phyloP scores from a whole-genome alignment of 768 basidiomycete species.

The Termitomyces sp. region DNA sequence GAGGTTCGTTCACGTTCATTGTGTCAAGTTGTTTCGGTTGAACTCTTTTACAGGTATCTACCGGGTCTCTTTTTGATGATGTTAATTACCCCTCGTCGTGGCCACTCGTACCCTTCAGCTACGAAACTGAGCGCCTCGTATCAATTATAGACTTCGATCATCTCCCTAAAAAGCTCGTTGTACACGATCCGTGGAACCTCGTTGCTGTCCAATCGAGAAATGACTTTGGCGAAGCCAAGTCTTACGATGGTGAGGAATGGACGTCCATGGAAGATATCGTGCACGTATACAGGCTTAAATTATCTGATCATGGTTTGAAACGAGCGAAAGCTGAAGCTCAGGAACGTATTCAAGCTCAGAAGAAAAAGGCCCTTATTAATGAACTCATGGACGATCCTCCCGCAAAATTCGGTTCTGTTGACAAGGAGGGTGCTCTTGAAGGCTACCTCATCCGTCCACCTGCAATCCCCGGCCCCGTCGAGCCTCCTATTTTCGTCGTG shows the following conservation, averaged over 20 bases:
- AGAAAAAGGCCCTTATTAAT: background rate
- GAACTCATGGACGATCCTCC: background rate
- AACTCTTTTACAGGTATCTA: constrained; percentile 9
- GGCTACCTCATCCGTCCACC: constrained; percentile 8
- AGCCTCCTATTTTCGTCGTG: constrained; percentile 21
- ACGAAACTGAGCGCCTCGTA: constrained; percentile 15
- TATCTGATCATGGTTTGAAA: constrained; percentile 5
- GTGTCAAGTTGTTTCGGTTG: background rate
- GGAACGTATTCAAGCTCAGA: background rate
- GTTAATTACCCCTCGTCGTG: constrained; percentile 33
- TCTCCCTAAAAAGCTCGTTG: constrained; percentile 32
- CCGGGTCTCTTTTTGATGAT: constrained; percentile 22
- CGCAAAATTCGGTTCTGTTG: background rate
- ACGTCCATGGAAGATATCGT: constrained; percentile 22
- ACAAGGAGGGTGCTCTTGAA: background rate
- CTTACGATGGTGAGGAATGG: constrained; percentile 16
- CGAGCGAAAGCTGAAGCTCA: background rate
- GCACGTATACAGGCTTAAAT: constrained; percentile 25
- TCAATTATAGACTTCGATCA: constrained; percentile 19
- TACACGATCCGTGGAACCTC: constrained; percentile 37
- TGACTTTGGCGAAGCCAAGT: background rate
- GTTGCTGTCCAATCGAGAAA: constrained; percentile 15
- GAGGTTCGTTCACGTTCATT: background rate
- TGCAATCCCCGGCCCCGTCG: constrained; percentile 7
- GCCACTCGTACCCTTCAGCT: constrained; percentile 33